phyloP scores from a whole-genome alignment of 768 basidiomycete genomes.

The Rhizopogon vesiculosus region DNA sequence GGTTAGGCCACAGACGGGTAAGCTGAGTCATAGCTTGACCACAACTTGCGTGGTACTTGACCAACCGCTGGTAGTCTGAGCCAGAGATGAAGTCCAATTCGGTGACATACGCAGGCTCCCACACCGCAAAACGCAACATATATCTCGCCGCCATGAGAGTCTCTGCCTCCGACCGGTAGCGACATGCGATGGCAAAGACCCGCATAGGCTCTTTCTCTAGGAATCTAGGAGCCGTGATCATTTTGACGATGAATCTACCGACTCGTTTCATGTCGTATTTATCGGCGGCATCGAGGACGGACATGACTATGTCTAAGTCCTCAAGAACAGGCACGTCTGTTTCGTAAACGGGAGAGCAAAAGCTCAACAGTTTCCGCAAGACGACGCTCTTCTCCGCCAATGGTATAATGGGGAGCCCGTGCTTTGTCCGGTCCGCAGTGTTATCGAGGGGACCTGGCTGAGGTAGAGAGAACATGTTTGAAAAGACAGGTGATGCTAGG shows the following conservation, averaged over 20 bases:
- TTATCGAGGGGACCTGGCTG: slow-evolving; percentile 28
- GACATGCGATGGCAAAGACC: slow-evolving; percentile 33
- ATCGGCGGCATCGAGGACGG: slow-evolving; percentile 39
- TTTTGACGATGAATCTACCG: slow-evolving; percentile 28
- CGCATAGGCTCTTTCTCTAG: slow-evolving; percentile 31
- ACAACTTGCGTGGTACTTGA: slow-evolving; percentile 30
- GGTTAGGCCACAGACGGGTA: slow-evolving; percentile 25
- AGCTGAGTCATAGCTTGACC: slow-evolving; percentile 31
- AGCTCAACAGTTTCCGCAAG: slow-evolving; percentile 36
- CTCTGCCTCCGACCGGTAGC: slow-evolving; percentile 29
- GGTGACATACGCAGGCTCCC: slow-evolving; percentile 25
- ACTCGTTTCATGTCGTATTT: slow-evolving; percentile 50
- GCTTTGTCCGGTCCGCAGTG: slow-evolving; percentile 23
- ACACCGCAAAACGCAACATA: slow-evolving; percentile 32
- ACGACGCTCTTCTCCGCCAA: slow-evolving; percentile 42
- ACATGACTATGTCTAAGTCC: slow-evolving; percentile 36
- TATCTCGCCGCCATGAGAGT: slow-evolving; percentile 31
- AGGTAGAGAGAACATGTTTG: slow-evolving; percentile 50
- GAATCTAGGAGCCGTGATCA: slow-evolving; percentile 27
- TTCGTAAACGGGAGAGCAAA: slow-evolving; percentile 46
- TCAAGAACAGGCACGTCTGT: slow-evolving; percentile 25
- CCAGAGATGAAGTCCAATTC: slow-evolving; percentile 36
- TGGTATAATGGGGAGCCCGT: slow-evolving; percentile 39
- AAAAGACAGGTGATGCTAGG: slow-evolving; percentile 55
- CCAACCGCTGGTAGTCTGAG: slow-evolving; percentile 30